Conservation (phyloP, 768 basidiomycete genomes). For the Amanita pseudoporphyria region DNA sequence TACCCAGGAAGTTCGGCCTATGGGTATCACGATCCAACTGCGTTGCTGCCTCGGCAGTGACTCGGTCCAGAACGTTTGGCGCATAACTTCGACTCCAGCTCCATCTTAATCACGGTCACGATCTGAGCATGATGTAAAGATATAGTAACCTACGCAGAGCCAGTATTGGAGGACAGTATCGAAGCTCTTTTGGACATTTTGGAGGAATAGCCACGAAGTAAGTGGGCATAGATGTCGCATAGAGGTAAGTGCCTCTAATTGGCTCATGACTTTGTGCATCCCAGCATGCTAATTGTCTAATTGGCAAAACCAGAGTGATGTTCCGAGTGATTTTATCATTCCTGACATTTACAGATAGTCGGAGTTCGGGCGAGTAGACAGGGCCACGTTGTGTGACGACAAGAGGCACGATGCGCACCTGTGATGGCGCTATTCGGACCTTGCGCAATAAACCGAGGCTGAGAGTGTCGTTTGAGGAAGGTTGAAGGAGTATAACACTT, state of each 20-base stretch:
- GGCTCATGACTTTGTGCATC: constrained; percentile 20
- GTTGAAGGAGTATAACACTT: constrained; percentile 9
- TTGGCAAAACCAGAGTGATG: constrained; percentile 24
- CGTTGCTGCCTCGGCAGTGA: constrained; percentile 46
- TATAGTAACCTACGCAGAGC: constrained; percentile 44
- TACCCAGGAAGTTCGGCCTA: constrained; percentile 83
- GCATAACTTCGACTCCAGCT: constrained; percentile 69
- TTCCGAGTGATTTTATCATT: constrained; percentile 15
- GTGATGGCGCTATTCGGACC: constrained; percentile 46
- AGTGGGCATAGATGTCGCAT: constrained; percentile 42
- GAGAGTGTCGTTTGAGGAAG: neutral
- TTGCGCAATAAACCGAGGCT: neutral
- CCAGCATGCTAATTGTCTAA: constrained; percentile 39
- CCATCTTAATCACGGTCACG: constrained; percentile 46
- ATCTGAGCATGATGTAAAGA: neutral
- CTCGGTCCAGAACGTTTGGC: constrained; percentile 47
- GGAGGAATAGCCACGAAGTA: constrained; percentile 54
- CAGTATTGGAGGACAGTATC: constrained; percentile 40
- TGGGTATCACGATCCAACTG: constrained; percentile 75
- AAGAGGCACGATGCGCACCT: constrained; percentile 53
- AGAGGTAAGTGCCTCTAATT: constrained; percentile 53
- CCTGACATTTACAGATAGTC: constrained; percentile 29
- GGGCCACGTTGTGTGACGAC: constrained; percentile 30
- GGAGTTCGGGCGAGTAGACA: constrained; percentile 22
- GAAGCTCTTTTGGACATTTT: constrained; percentile 17